Conservation (phyloP, 805 yeast species). For the Nakazawaea holstii region DNA sequence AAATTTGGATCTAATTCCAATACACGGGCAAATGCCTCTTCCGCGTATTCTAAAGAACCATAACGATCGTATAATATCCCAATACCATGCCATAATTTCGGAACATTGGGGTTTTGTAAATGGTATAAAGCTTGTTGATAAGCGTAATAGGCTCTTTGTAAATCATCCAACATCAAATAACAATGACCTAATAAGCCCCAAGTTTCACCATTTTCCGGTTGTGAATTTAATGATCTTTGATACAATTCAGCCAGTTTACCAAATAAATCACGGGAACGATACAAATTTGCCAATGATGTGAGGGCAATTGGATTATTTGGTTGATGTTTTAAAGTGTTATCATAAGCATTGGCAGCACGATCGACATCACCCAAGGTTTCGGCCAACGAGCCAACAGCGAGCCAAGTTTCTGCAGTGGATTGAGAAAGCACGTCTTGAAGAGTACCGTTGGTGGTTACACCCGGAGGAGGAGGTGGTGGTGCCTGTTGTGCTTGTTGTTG, state of each 20-base stretch:
- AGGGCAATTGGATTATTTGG: constrained; percentile 84
- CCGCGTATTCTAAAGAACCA: constrained; percentile 95
- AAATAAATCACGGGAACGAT: constrained; percentile 84
- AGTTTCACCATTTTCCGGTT: constrained; percentile 88
- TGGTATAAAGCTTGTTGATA: constrained; percentile 94
- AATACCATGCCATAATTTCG: constrained; percentile 97
- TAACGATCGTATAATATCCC: constrained; percentile 95
- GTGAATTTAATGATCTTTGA: constrained; percentile 75
- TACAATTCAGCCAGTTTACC: constrained; percentile 93
- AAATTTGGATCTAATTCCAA: constrained; percentile 93
- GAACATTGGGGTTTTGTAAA: constrained; percentile 88
- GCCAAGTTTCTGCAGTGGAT: constrained; percentile 81
- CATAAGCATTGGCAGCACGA: constrained; percentile 83
- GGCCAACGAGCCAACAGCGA: constrained; percentile 84
- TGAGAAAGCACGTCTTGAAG: constrained; percentile 21
- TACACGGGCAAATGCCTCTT: constrained; percentile 95
- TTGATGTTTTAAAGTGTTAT: constrained; percentile 77
- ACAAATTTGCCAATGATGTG: constrained; percentile 81
- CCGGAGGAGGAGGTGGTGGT: background rate
- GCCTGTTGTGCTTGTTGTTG: background rate
- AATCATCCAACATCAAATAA: constrained; percentile 92
- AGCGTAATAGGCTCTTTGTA: constrained; percentile 92
- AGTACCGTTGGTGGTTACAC: background rate
- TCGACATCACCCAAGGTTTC: constrained; percentile 86
- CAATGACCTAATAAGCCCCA: constrained; percentile 98